These are phyloP conservation scores for Rhodosporidiobolus odoratus DNA, from an alignment of 768 basidiomycete species.

Conservation along the genomic window DNA sequence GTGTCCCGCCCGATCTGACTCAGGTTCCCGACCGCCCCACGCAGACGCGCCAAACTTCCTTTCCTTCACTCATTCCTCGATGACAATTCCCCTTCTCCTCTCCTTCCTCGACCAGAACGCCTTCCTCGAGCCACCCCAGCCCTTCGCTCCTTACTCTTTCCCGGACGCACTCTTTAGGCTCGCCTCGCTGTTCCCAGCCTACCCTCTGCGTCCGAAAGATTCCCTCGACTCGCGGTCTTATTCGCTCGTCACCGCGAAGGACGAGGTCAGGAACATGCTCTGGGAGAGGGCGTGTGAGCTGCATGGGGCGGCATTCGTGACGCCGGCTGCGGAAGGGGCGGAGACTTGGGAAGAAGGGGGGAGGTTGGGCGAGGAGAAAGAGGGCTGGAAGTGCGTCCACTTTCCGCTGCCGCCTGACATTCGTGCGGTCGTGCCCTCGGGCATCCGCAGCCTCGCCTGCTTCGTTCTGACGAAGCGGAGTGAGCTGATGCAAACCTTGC, in stretches of 20 bases:
- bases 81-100: neutral
- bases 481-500: too few relatives aligned
- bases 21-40: neutral
- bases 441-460: too few relatives aligned
- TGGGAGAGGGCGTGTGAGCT: neutral
- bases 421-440: neutral
- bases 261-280: neutral
- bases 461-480: too few relatives aligned
- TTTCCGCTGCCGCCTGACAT: neutral
- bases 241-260: neutral
- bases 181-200: neutral
- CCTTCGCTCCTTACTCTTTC: neutral
- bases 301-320: neutral
- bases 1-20: too few relatives aligned
- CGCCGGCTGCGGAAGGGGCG: neutral
- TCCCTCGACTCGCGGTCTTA: neutral
- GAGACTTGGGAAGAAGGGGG: slow-evolving; percentile 1
- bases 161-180: neutral
- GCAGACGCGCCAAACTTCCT: neutral
- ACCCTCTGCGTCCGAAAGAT: neutral
- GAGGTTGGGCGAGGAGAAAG: neutral
- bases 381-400: neutral
- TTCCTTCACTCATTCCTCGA: neutral
- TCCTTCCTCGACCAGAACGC: neutral
- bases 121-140: neutral